A percentile compares a stretch with the other conserved stretches of the same genome.
Conservation (phyloP, 176 grass and related monocot species). For the Poa pratensis region DNA sequence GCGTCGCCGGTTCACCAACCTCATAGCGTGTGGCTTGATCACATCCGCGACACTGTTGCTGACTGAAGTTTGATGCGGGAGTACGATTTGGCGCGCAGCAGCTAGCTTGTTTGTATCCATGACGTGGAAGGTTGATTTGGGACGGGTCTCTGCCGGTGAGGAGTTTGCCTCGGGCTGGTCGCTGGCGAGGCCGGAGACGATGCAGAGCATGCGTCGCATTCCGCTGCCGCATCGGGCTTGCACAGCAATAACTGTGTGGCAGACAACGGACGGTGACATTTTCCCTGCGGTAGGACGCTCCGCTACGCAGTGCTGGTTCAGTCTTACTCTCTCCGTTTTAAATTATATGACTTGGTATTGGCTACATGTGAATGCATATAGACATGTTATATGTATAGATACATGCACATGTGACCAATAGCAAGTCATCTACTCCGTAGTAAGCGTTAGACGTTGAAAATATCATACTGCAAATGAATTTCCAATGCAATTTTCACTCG, state of each 20-base stretch:
- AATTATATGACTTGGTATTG: no score
- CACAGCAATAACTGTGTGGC: background rate
- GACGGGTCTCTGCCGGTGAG: background rate
- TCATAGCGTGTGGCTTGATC: background rate
- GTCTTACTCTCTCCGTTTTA: no score
- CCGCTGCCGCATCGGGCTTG: background rate
- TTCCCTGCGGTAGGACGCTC: background rate
- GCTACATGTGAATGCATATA: no score
- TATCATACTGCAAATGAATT: no score
- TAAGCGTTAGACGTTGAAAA: no score
- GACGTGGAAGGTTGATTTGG: background rate
- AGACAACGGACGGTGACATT: background rate
- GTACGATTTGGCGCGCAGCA: background rate
- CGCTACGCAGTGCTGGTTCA: no score
- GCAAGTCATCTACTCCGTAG: no score
- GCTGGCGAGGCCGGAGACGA: background rate
- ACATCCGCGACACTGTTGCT: background rate
- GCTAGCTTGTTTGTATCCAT: background rate
- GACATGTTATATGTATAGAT: no score
- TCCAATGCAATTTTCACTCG: no score
- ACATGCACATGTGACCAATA: no score
- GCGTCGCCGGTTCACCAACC: background rate
- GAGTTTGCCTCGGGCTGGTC: background rate
- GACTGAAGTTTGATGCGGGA: background rate
- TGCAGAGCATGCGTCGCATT: background rate